phyloP scores from a whole-genome alignment of 2,329 filamentous ascomycete genomes.

The Ramularia endophylla region DNA sequence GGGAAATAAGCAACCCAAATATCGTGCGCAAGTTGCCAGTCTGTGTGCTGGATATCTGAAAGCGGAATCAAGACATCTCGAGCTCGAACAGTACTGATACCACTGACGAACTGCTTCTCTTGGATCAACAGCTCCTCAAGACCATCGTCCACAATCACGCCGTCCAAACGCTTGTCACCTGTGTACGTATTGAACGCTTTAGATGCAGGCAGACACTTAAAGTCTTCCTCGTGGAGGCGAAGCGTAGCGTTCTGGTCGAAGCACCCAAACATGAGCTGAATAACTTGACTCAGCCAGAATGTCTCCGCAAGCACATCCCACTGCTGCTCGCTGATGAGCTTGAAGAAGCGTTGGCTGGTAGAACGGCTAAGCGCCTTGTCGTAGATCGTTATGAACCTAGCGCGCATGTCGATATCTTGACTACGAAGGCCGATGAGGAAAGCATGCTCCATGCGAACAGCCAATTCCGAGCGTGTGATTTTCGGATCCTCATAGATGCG shows the following conservation, averaged over 20 bases:
- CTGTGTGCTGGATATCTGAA: slow-evolving; percentile 84
- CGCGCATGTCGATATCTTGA: slow-evolving; percentile 92
- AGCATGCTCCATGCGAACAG: slow-evolving; percentile 94
- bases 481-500: slow-evolving; percentile 97
- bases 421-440: slow-evolving; percentile 94
- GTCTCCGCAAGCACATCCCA: slow-evolving; percentile 94
- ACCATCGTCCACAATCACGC: slow-evolving; percentile 72
- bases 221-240: slow-evolving; percentile 77
- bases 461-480: slow-evolving; percentile 89
- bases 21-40: slow-evolving; percentile 73
- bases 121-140: slow-evolving; percentile 72
- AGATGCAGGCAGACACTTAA: slow-evolving; percentile 68
- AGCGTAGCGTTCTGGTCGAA: slow-evolving; percentile 77
- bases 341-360: slow-evolving; percentile 79
- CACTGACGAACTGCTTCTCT: slow-evolving; percentile 76
- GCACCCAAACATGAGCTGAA: slow-evolving; percentile 84
- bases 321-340: slow-evolving; percentile 86
- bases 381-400: slow-evolving; percentile 93
- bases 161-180: slow-evolving; percentile 58
- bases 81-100: slow-evolving; percentile 79
- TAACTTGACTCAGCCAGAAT: slow-evolving; percentile 95
- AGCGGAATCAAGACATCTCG: slow-evolving; percentile 87
- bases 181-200: slow-evolving; percentile 67
- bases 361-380: slow-evolving; percentile 91
- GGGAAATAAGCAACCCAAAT: slow-evolving; percentile 91